Percentiles rank a stretch among this genome's conserved stretches.
These are phyloP conservation scores for Marasmius sp. DNA, from an alignment of 1,284 basidiomycete genomes.

Conservation along the genomic window DNA sequence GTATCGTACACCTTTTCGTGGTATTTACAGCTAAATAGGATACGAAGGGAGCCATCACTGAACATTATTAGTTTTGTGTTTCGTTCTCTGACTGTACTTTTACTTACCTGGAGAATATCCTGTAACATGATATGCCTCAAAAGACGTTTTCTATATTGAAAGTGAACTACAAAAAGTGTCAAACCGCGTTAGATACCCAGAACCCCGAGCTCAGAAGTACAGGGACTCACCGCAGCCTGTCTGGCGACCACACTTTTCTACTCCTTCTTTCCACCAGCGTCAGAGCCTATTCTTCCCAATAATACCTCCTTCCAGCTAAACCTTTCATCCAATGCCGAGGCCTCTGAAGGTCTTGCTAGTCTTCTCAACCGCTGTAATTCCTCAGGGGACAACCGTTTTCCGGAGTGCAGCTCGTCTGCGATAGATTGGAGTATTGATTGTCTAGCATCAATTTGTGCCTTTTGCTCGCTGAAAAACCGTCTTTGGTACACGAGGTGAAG, in stretches of 20 bases:
- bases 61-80: background rate
- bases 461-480: slow-evolving; percentile 46
- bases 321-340: slow-evolving; percentile 11
- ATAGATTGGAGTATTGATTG: slow-evolving; percentile 61
- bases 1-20: background rate
- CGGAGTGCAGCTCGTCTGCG: slow-evolving; percentile 42
- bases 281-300: slow-evolving; percentile 10
- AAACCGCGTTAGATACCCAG: background rate
- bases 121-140: no score
- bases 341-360: slow-evolving; percentile 37
- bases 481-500: slow-evolving; percentile 59
- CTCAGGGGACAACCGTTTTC: slow-evolving; percentile 38
- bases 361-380: slow-evolving; percentile 50
- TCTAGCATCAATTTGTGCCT: slow-evolving; percentile 48
- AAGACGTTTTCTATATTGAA: no score
- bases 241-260: background rate
- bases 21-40: background rate
- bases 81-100: background rate
- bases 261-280: background rate
- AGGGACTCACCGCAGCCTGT: background rate
- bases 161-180: background rate
- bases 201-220: background rate
- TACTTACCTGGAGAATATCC: background rate
- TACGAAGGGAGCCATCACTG: background rate
- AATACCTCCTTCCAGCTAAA: slow-evolving; percentile 22